Evolutionary conservation across 176 grass and related monocot species (phyloP).

Genomic region (Bolboschoenus planiculmis): DNA sequence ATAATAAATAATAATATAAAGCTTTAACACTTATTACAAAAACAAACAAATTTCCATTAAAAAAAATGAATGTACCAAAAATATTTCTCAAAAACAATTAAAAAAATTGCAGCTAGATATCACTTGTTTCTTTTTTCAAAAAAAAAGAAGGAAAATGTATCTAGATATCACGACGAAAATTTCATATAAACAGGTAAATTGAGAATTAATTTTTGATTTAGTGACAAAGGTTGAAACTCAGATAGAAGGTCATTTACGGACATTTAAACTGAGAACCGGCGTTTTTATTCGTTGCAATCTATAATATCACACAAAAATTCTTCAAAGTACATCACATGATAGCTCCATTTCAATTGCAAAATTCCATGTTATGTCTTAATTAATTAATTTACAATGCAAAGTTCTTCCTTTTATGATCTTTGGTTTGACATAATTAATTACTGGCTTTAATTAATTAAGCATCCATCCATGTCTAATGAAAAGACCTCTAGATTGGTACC

Average conservation of each 20-base stretch:
- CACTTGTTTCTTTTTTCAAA: neutral
- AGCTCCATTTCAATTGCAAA: neutral
- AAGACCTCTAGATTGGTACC: neutral
- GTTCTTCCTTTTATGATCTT: neutral
- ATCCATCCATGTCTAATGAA: neutral
- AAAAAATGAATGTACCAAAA: too few relatives aligned
- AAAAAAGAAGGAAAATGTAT: neutral
- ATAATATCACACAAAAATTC: neutral
- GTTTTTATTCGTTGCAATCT: neutral
- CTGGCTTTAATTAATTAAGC: neutral
- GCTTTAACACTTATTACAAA: neutral
- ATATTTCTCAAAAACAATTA: too few relatives aligned
- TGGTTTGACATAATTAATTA: neutral
- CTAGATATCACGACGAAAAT: too few relatives aligned
- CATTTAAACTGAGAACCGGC: too few relatives aligned
- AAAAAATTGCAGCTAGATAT: too few relatives aligned
- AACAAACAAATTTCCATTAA: neutral
- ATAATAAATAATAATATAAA: neutral
- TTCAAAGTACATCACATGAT: neutral
- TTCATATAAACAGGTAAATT: too few relatives aligned
- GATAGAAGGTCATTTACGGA: too few relatives aligned
- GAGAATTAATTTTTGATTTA: too few relatives aligned
- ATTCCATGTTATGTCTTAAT: neutral
- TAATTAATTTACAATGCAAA: neutral
- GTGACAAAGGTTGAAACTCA: too few relatives aligned